phyloP scores from a whole-genome alignment of 2,329 filamentous ascomycete genomes.

The Lecanoromycetidae sp. region DNA sequence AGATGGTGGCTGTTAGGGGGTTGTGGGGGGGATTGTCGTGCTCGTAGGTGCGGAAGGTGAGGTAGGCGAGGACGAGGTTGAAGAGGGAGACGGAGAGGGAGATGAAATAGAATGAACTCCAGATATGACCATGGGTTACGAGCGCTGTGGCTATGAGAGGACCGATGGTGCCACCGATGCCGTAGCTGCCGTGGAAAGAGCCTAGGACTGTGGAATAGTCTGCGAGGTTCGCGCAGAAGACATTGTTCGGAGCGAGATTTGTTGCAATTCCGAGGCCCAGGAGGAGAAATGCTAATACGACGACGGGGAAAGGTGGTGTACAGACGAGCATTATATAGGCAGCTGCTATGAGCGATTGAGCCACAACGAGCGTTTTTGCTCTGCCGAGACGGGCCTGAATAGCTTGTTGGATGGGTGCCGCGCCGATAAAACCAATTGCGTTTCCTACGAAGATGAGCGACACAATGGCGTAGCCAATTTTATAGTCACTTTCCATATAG shows the following conservation, averaged over 20 bases:
- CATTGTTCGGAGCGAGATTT: slow-evolving; percentile 47
- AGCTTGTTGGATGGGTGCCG: slow-evolving; percentile 56
- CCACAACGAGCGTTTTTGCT: slow-evolving; percentile 49
- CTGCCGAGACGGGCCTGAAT: slow-evolving; percentile 53
- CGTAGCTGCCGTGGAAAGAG: slow-evolving; percentile 55
- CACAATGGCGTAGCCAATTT: slow-evolving; percentile 64
- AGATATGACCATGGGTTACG: slow-evolving; percentile 48
- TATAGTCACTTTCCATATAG: slow-evolving; percentile 64
- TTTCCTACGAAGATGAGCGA: slow-evolving; percentile 73
- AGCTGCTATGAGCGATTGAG: slow-evolving; percentile 43
- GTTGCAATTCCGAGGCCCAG: slow-evolving; percentile 44
- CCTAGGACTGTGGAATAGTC: slow-evolving; percentile 47
- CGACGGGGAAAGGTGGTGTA: slow-evolving; percentile 56
- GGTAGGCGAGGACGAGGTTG: slow-evolving; percentile 48
- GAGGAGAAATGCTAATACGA: slow-evolving; percentile 35
- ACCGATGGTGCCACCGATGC: slow-evolving; percentile 45
- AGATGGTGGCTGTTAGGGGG: no score
- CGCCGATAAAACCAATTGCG: slow-evolving; percentile 62
- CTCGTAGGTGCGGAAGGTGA: slow-evolving; percentile 60
- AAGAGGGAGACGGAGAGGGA: slow-evolving; percentile 45
- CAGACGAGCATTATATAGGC: slow-evolving; percentile 55
- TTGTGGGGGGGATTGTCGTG: slow-evolving; percentile 37
- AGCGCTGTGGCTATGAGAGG: slow-evolving; percentile 62
- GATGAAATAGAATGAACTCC: slow-evolving; percentile 64
- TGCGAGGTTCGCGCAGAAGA: slow-evolving; percentile 45